A percentile compares a stretch with the other conserved stretches of the same genome.
Evolutionary conservation across 305 asterid genomes (phyloP).

Genomic region (Solanum hybrid): DNA sequence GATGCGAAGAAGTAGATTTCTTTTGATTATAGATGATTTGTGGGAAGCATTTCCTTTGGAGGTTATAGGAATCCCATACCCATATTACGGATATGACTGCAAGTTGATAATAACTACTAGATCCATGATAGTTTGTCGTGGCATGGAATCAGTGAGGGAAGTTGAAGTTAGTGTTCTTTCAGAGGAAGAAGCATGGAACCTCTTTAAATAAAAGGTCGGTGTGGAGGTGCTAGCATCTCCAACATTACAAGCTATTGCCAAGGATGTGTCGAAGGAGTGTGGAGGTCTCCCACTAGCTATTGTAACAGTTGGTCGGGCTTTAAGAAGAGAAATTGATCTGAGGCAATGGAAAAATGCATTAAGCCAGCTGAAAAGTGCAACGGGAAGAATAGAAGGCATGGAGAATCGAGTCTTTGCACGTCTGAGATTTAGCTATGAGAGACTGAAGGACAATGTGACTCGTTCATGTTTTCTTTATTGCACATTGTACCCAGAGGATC

Average conservation of each 20-base stretch:
- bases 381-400: slow-evolving; percentile 18
- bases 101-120: slow-evolving; percentile 18
- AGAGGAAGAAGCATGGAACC: slow-evolving; percentile 20
- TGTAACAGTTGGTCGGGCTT: slow-evolving; percentile 23
- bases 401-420: slow-evolving; percentile 17
- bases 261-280: slow-evolving; percentile 19
- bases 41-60: slow-evolving; percentile 27
- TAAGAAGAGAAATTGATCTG: slow-evolving; percentile 16
- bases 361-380: slow-evolving; percentile 14
- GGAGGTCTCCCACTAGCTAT: slow-evolving; percentile 33
- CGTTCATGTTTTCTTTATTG: slow-evolving; percentile 26
- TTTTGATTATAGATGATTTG: slow-evolving; percentile 25
- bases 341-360: slow-evolving; percentile 19
- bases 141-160: slow-evolving; percentile 18
- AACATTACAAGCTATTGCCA: slow-evolving; percentile 15
- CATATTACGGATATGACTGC: background rate
- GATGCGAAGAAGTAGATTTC: slow-evolving; percentile 13
- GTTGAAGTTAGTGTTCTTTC: slow-evolving; percentile 16
- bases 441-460: slow-evolving; percentile 13
- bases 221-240: slow-evolving; percentile 10
- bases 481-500: slow-evolving; percentile 30
- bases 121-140: slow-evolving; percentile 11
- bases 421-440: slow-evolving; percentile 27
- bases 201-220: slow-evolving; percentile 25
- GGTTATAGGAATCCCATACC: slow-evolving; percentile 16